phyloP scores from a whole-genome alignment of 768 basidiomycete genomes.

The Lentinula edodes region DNA sequence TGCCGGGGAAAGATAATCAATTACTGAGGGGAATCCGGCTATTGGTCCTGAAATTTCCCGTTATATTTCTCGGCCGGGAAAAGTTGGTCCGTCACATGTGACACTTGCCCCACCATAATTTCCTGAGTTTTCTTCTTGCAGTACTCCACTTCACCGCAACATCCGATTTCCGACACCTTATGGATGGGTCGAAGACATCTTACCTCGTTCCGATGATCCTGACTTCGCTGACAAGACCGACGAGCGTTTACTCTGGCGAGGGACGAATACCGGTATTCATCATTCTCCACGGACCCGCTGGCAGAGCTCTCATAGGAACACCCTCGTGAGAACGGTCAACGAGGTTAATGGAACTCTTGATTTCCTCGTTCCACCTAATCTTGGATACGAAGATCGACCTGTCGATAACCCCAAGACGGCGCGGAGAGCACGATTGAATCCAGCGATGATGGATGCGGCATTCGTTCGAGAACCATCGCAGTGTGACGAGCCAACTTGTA shows the following conservation, averaged over 20 bases:
- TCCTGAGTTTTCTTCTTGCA: slow-evolving; percentile 47
- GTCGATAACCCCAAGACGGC: slow-evolving; percentile 28
- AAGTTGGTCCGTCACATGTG: too few species aligned
- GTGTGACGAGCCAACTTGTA: slow-evolving; percentile 39
- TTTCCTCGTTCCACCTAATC: slow-evolving; percentile 24
- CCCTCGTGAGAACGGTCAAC: slow-evolving; percentile 34
- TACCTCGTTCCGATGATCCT: slow-evolving; percentile 36
- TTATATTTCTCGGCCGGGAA: too few species aligned
- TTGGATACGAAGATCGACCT: slow-evolving; percentile 9
- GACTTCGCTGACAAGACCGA: slow-evolving; percentile 57
- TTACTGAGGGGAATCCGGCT: too few species aligned
- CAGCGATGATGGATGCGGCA: slow-evolving; percentile 51
- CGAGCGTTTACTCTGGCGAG: slow-evolving; percentile 62
- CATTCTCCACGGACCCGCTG: slow-evolving; percentile 34
- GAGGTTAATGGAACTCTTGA: slow-evolving; percentile 22
- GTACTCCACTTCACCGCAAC: slow-evolving; percentile 46
- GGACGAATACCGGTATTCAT: slow-evolving; percentile 64
- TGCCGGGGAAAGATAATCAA: too few species aligned
- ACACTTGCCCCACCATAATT: slow-evolving; percentile 32
- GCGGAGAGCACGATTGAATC: slow-evolving; percentile 27
- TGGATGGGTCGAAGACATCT: slow-evolving; percentile 35
- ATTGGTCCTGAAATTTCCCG: too few species aligned
- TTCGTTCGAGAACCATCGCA: slow-evolving; percentile 36
- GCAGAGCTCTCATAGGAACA: slow-evolving; percentile 38
- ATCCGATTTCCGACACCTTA: slow-evolving; percentile 41